Evolutionary conservation across 2,329 filamentous ascomycete species (phyloP), one percentile per base, ranked within the genome.

Genomic region (Ceratocystis albifundus): DNA sequence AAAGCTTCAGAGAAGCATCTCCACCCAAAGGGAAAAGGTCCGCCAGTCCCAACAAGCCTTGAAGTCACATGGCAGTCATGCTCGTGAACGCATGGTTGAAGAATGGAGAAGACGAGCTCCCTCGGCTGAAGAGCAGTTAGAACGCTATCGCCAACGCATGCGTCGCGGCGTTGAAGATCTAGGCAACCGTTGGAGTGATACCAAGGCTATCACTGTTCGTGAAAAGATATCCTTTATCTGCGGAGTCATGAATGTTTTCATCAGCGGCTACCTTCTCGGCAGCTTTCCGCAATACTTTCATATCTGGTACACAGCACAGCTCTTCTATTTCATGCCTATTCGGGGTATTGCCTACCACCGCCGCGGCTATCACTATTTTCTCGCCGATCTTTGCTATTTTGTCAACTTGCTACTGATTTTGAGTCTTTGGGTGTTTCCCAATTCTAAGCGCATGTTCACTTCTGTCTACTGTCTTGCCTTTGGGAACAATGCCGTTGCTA

Each of bases 201-300:
- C 89, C 20, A 90, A 90, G 72, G 87, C 85, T 7, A 91, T 99
- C 71, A 96, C 91, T 1, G 76, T 89, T 62, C 86, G 92, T 67
- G 94, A 99, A 78, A 99, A 99, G 80, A 80, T 95, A 62, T 92
- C 93, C 4, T 99, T 99, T 76, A 96, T 99, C 69, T 93, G 86
- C 68, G 94, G 91, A 72, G 92, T 96, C 70, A 84, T 96, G 78
- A 99, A 99, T 77, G 94, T 99, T 75, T 96, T 99, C 76, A 86
- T 97, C 74, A 96, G 90, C 70, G 94, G 93, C 67, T 97, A 96
- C 75, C 79, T 99, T 61, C 88, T 99, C 65, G 94, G 94, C 68
- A 90, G 85, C 36, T 87, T 82, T 71, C 91, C 94, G 0, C 81
- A 96, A 71, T 88, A 85, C 74, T 96, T 97, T 75, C 93, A 96